phyloP scores from a whole-genome alignment of 2,329 filamentous ascomycete species.

The Beauveria brongniartii region DNA sequence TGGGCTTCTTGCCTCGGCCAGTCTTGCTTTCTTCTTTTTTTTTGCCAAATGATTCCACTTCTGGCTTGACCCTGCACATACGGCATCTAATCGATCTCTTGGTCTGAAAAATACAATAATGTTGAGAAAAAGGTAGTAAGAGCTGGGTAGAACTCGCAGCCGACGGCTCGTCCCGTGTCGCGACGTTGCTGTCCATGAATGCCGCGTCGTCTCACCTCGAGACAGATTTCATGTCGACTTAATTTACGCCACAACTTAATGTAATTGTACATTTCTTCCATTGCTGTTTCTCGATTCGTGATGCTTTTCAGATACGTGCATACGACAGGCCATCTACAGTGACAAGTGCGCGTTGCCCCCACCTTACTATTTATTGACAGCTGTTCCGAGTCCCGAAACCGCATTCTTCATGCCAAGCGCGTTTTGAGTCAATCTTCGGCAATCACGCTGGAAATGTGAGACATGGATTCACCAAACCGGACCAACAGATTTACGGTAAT shows the following conservation, averaged over 20 bases:
- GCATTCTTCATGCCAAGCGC: too few species aligned
- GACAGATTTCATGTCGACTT: slow-evolving; percentile 9
- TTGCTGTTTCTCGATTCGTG: neutral
- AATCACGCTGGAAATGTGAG: too few species aligned
- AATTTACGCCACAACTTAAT: neutral
- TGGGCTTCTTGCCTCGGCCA: neutral
- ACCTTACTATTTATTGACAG: too few species aligned
- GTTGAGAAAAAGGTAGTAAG: neutral
- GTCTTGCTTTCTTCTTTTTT: neutral
- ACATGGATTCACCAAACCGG: too few species aligned
- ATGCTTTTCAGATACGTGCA: neutral
- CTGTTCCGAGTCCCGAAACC: too few species aligned
- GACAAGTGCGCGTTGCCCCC: neutral
- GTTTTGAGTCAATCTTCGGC: too few species aligned
- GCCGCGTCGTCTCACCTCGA: slow-evolving; percentile 3
- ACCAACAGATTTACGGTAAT: too few species aligned
- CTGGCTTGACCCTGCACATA: neutral
- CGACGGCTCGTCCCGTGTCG: neutral
- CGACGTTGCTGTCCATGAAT: neutral
- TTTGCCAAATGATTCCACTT: neutral
- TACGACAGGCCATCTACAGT: neutral
- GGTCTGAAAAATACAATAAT: neutral
- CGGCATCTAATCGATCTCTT: neutral
- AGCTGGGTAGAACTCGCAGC: neutral
- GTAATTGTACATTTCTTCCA: neutral